Conservation (phyloP, 768 basidiomycete species). For the Dacryopinax primogenitus region DNA sequence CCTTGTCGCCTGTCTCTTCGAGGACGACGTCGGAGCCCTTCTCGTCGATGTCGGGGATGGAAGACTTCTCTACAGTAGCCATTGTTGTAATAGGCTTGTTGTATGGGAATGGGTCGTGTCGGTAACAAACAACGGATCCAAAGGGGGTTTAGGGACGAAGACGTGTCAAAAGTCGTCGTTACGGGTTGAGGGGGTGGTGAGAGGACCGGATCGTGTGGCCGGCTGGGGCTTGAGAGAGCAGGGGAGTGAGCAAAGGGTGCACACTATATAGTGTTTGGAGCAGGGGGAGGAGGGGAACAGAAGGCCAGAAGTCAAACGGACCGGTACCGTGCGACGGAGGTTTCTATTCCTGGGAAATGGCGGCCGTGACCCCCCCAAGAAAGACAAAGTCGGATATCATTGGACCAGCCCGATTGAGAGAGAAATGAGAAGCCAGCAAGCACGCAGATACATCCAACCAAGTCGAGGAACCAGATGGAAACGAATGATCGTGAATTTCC, state of each 20-base stretch:
- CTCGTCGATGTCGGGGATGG: slow-evolving; percentile 3
- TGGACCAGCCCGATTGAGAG: not conserved
- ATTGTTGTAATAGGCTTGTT: not conserved
- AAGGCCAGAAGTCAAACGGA: not conserved
- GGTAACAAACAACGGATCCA: not conserved
- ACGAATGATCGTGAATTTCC: not conserved
- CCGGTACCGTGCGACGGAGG: slow-evolving; percentile 7
- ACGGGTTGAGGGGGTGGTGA: not conserved
- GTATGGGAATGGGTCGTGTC: not conserved
- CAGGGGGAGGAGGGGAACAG: not conserved
- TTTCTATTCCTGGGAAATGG: slow-evolving; percentile 5
- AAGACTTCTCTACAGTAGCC: not conserved
- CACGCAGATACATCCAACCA: not conserved
- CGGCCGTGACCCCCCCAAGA: not conserved
- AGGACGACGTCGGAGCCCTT: slow-evolving; percentile 6
- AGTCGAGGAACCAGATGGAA: too few species aligned
- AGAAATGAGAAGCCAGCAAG: not conserved
- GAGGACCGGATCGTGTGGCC: slow-evolving; percentile 1
- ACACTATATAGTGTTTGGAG: slow-evolving; percentile 3
- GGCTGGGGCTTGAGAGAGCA: not conserved
- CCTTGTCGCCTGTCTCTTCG: not conserved
- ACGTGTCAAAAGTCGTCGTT: not conserved
- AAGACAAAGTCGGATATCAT: not conserved
- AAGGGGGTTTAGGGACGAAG: not conserved
- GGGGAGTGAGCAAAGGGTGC: not conserved